A percentile compares a stretch with the other conserved stretches of the same genome.
Evolutionary conservation across 306 rosid species (phyloP).

Genomic region (Carpinus fangiana): DNA sequence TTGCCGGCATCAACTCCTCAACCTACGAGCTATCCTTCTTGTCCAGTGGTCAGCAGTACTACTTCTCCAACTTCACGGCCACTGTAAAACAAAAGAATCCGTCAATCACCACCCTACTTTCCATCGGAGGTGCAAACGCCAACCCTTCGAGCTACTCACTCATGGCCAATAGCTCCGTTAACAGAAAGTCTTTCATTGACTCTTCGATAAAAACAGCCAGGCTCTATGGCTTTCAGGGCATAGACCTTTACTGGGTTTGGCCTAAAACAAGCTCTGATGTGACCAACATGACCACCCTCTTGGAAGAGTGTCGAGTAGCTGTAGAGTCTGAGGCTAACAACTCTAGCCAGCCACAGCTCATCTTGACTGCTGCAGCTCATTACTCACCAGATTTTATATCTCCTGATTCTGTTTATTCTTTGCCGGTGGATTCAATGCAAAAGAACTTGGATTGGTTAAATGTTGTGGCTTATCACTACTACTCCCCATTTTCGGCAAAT

Average conservation of each 20-base stretch:
- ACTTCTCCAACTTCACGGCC: slow-evolving; percentile 36
- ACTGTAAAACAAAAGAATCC: not conserved
- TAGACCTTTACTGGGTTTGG: no score
- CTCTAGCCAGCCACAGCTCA: not conserved
- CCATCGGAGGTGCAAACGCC: slow-evolving; percentile 30
- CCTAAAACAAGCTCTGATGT: no score
- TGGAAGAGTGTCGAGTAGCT: slow-evolving; percentile 35
- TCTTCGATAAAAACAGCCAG: slow-evolving; percentile 35
- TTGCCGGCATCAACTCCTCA: slow-evolving; percentile 21
- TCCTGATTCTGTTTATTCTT: not conserved
- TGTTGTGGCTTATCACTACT: not conserved
- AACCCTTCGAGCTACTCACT: not conserved
- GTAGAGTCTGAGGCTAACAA: slow-evolving; percentile 22
- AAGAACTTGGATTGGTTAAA: not conserved
- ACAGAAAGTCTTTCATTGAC: slow-evolving; percentile 34
- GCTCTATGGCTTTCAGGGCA: no score
- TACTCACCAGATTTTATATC: not conserved
- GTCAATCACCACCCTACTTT: slow-evolving; percentile 40
- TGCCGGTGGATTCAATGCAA: not conserved
- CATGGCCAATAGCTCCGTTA: slow-evolving; percentile 29
- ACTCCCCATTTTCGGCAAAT: not conserved
- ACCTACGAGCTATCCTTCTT: not conserved
- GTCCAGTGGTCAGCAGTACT: not conserved
- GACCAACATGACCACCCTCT: no score
- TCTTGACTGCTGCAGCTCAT: not conserved